Evolutionary conservation across 345 rosid genomes (phyloP).

Genomic region (Syzygium jambos): DNA sequence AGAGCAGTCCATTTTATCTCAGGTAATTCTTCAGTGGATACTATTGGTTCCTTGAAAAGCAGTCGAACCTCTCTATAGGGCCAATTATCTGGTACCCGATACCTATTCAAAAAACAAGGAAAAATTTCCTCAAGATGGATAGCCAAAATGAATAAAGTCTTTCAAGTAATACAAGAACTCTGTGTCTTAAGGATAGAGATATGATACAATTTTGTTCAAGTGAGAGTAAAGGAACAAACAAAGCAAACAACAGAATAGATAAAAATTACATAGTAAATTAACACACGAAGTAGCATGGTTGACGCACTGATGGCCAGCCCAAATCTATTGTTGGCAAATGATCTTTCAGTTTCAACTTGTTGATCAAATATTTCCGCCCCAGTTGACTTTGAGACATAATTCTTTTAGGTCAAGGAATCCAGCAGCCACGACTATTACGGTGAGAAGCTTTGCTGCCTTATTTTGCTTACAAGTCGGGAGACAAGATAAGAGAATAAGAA

Average conservation of each 20-base stretch:
- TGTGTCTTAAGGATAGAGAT: not conserved
- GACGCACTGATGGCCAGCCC: not conserved
- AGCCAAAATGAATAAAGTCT: not conserved
- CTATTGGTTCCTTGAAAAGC: constrained; percentile 71
- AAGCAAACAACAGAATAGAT: not conserved
- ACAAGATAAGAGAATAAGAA: not conserved
- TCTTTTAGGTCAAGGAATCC: not conserved
- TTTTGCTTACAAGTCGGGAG: not conserved
- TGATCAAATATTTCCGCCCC: not conserved
- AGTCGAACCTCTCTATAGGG: constrained; percentile 65
- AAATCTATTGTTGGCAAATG: not conserved
- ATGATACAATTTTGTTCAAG: not conserved
- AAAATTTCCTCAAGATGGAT: not conserved
- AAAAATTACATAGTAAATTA: no score
- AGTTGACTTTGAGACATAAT: not conserved
- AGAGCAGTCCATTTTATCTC: constrained; percentile 78
- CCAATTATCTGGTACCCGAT: constrained; percentile 78
- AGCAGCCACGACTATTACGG: not conserved
- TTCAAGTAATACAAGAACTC: not conserved
- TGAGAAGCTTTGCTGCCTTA: not conserved
- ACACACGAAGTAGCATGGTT: not conserved
- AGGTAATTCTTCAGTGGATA: constrained; percentile 43
- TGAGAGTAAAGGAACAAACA: not conserved
- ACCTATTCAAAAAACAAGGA: constrained; percentile 22
- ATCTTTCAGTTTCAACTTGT: not conserved